Base-by-base conservation (phyloP, 139 green algal genomes). In the Mesostigma viride region DNA sequence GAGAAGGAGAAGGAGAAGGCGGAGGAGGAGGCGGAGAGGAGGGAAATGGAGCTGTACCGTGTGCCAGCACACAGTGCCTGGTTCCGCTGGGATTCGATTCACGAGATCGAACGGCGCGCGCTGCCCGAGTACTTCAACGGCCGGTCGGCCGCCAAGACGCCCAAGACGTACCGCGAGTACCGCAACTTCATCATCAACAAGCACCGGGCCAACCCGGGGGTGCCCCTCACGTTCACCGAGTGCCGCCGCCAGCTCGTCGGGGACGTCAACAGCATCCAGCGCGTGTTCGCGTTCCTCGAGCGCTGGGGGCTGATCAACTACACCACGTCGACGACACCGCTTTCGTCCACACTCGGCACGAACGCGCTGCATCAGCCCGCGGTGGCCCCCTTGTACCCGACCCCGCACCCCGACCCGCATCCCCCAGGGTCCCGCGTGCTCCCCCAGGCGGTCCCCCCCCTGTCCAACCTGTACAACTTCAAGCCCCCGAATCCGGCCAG, bases 271-370 rank as follows among this genome's bases (percentile, higher is more conserved):
- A 47, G 67, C 8, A 33, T 92, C 6, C 78, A 80, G 40, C 81
- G 83, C 22, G 45, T 95, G 0, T 95, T 77, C 70, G 53, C 74
- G 1, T 94, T 94, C 61, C 70, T 95, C 40, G 73, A 89, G 34
- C 62, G 72, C 31, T 95, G 88, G 88, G 87, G 88, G 33, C 70
- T 96, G 45, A 95, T 96, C 78, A 96, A 96, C 73, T 92, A 75
- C 72, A 24, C 4, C 31, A 14, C 51, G n/a, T 11, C 17, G 8
- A 61, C 6, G 36, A 6, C 36, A 47, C 6, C 36, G 36, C 6
- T 6, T 11, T 22, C 6, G 11, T 6, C 6, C 36, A 47, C 6
- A 11, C 6, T 47, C 6, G 6, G 36, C 6, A 22, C 36, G 36
- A 6, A 11, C 36, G 36, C 36, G 36, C 36, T 47, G 36, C 36